Evolutionary conservation across 2,329 filamentous ascomycete genomes (phyloP).

Genomic region (Arthrobotrys sinensis): DNA sequence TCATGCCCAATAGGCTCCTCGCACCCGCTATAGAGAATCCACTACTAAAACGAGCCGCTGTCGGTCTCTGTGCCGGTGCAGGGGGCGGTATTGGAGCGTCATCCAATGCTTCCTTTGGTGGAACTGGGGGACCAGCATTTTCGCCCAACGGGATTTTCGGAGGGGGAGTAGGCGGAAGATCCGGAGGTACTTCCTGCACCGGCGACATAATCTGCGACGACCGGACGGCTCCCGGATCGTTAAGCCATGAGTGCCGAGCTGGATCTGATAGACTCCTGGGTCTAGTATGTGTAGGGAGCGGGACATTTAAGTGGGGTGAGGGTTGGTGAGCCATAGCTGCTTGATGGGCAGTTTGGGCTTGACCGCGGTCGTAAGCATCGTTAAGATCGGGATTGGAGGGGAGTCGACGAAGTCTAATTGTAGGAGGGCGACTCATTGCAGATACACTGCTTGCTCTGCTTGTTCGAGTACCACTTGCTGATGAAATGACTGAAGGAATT

Average conservation of each 20-base stretch:
- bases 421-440: constrained; percentile 43
- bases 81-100: constrained; percentile 10
- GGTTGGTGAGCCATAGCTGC: constrained; percentile 37
- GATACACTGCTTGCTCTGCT: constrained; percentile 49
- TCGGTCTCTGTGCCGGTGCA: constrained; percentile 17
- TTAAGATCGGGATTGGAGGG: constrained; percentile 53
- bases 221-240: constrained; percentile 38
- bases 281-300: constrained; percentile 33
- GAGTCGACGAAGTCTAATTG: constrained; percentile 57
- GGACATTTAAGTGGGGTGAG: constrained; percentile 33
- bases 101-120: constrained; percentile 51
- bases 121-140: constrained; percentile 29
- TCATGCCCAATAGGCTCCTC: constrained; percentile 52
- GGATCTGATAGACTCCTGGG: constrained; percentile 49
- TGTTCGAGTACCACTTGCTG: constrained; percentile 16
- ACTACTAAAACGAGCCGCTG: constrained; percentile 28
- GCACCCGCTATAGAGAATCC: constrained; percentile 44
- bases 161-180: constrained; percentile 44
- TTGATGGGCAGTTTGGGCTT: constrained; percentile 16
- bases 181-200: constrained; percentile 51
- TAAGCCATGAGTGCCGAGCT: constrained; percentile 57
- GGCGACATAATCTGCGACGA: constrained; percentile 58
- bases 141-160: constrained; percentile 49
- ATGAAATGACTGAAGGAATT: constrained; percentile 54
- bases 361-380: constrained; percentile 41